These are phyloP conservation scores for Hypholoma sublateritium DNA, from an alignment of 768 basidiomycete species.

Conservation along the genomic window DNA sequence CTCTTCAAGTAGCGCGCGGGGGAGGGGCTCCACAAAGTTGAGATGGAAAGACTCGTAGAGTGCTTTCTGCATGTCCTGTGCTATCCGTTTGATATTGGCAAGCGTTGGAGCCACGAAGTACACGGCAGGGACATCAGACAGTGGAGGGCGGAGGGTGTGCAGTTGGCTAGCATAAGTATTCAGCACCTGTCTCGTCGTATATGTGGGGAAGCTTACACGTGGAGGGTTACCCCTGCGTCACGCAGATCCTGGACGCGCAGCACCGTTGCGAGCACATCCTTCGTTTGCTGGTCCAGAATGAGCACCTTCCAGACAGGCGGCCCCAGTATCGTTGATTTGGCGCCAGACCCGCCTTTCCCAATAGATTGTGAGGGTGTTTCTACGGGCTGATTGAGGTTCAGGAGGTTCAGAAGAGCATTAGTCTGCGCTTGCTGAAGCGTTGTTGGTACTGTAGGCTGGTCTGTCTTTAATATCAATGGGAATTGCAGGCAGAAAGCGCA, in stretches of 20 bases:
- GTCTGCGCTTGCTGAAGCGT: slow-evolving; percentile 91
- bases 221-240: slow-evolving; percentile 95
- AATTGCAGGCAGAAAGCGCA: background rate
- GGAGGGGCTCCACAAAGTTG: slow-evolving; percentile 92
- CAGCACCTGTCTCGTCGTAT: slow-evolving; percentile 1
- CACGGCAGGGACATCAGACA: slow-evolving; percentile 94
- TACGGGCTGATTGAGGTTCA: slow-evolving; percentile 77
- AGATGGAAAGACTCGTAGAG: slow-evolving; percentile 93
- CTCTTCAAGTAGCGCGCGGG: slow-evolving; percentile 89
- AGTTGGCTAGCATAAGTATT: slow-evolving; percentile 63
- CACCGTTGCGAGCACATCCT: slow-evolving; percentile 94
- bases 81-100: slow-evolving; percentile 84
- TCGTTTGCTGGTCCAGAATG: slow-evolving; percentile 91
- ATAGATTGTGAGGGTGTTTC: slow-evolving; percentile 34
- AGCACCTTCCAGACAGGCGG: slow-evolving; percentile 96
- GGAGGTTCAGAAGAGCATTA: slow-evolving; percentile 75
- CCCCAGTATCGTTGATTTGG: slow-evolving; percentile 52
- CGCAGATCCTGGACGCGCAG: slow-evolving; percentile 95
- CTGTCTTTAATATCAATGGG: slow-evolving; percentile 10
- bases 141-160: slow-evolving; percentile 82
- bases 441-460: slow-evolving; percentile 35
- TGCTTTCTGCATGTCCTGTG: slow-evolving; percentile 86
- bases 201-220: slow-evolving; percentile 69
- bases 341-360: slow-evolving; percentile 36
- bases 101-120: slow-evolving; percentile 95